Evolutionary conservation across 2,329 filamentous ascomycete species (phyloP).

Genomic region (Xylaria arbuscula): DNA sequence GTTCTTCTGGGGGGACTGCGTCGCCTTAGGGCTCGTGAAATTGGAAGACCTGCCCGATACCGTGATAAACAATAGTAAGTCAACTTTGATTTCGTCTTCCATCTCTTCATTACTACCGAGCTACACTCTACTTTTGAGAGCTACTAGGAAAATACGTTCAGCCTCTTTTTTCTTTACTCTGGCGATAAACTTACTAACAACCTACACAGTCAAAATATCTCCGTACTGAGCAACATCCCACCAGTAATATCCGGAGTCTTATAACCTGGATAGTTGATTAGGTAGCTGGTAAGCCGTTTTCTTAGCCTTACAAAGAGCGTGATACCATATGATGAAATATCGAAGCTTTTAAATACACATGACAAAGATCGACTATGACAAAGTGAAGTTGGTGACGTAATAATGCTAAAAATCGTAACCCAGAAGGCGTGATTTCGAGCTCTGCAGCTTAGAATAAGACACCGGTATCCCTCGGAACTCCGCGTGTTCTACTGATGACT

Average conservation of each 20-base stretch:
- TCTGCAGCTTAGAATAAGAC: constrained; percentile 1
- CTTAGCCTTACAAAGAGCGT: not conserved
- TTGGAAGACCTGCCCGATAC: constrained; percentile 78
- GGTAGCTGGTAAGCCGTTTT: not conserved
- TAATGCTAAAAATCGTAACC: constrained; percentile 8
- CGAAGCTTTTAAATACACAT: not conserved
- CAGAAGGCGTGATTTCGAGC: constrained; percentile 4
- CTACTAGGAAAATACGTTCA: not conserved
- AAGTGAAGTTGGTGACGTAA: constrained; percentile 21
- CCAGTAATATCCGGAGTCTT: not conserved
- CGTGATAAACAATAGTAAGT: constrained; percentile 74
- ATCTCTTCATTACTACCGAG: not conserved
- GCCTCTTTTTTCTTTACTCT: not conserved
- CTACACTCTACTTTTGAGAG: not conserved
- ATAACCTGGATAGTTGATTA: not conserved
- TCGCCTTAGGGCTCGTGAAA: constrained; percentile 79
- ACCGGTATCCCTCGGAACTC: constrained; percentile 19
- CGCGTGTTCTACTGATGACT: constrained; percentile 7
- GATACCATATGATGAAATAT: not conserved
- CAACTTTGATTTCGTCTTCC: constrained; percentile 65
- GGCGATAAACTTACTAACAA: constrained; percentile 15
- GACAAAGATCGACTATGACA: constrained; percentile 1
- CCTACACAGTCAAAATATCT: constrained; percentile 28
- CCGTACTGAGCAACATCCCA: constrained; percentile 11
- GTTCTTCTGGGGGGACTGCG: constrained; percentile 94